Evolutionary conservation across 2,329 filamentous ascomycete species (phyloP), one percentile per base, ranked within the genome.

Genomic region (Xylaria sp.): DNA sequence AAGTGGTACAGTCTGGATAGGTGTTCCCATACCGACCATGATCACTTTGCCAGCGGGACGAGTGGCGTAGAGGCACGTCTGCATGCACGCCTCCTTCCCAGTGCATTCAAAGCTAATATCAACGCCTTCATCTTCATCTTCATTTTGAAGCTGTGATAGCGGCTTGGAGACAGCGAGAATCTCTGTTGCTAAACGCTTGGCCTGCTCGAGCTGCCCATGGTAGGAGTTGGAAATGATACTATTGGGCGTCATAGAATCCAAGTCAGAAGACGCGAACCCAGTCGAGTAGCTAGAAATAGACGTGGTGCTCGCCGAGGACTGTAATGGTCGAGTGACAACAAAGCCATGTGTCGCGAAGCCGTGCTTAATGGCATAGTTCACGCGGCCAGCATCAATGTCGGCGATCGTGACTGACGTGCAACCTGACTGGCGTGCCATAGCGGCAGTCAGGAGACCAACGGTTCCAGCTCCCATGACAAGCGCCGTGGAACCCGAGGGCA

Each of bases 11-110:
- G 90, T 94, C 79, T 94, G 91, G 51, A 93, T 87, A 0, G 92
- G 91, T 2, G 89, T 92, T 57, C 92, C 92, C 92, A 94, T 94
- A 57, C 92, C 92, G 15, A 94, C 91, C 81, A 94, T 89, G 77
- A 94, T 86, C 59, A 94, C 85, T 75, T 90, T 91, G 20, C 92
- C 92, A 31, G 92, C 92, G 0, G 91, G 85, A 67, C 86, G 86
- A 10, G 91, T 90, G 2, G 90, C 90, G 73, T 91, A 94, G 23
- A 94, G 88, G n/a, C 89, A 86, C 1, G 90, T 91, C 77, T 93
- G 91, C 81, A 93, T 90, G 78, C 91, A 93, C 0, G 87, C 85
- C 71, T 92, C 91, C 69, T 93, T 92, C 33, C 92, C 92, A 0
- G 92, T 94, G 77, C 91, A 94, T 79, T 94, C 92, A 72, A 94